These are phyloP conservation scores for Eucalyptus regnans DNA, from an alignment of 345 rosid species.

Conservation along the genomic window DNA sequence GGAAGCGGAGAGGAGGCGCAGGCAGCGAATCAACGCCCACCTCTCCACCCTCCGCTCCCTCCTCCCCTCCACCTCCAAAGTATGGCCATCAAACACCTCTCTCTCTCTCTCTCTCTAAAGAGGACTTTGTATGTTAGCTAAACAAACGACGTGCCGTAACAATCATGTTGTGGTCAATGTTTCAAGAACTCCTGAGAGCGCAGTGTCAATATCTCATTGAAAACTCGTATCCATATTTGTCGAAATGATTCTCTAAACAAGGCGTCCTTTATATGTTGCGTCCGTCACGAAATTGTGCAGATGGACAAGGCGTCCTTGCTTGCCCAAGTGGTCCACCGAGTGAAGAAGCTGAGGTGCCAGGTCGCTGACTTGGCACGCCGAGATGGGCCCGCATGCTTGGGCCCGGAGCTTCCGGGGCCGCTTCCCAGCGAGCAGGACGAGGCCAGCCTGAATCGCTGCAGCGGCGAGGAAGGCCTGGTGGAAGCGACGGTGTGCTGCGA, in stretches of 20 bases:
- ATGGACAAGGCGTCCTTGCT: conserved; percentile 81
- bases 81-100: conserved; percentile 24
- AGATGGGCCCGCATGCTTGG: background rate
- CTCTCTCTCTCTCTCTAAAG: conserved; percentile 3
- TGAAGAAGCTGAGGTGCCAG: conserved; percentile 40
- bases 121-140: background rate
- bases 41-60: conserved; percentile 52
- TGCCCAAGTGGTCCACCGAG: conserved; percentile 68
- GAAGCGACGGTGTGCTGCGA: conserved; percentile 39
- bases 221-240: background rate
- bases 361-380: conserved; percentile 16
- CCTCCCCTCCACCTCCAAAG: conserved; percentile 27
- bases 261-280: background rate
- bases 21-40: conserved; percentile 52
- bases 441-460: conserved; percentile 8
- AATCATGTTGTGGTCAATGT: background rate
- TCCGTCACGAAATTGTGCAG: conserved; percentile 1
- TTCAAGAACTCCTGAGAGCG: background rate
- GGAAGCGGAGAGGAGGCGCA: conserved; percentile 50
- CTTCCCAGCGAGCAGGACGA: conserved; percentile 37
- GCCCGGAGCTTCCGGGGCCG: background rate
- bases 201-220: too few relatives aligned
- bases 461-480: background rate
- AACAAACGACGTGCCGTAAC: background rate
- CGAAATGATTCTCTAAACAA: background rate